Conservation (phyloP, 192 early-diverging fungal genomes). For the Geranomyces variabilis region DNA sequence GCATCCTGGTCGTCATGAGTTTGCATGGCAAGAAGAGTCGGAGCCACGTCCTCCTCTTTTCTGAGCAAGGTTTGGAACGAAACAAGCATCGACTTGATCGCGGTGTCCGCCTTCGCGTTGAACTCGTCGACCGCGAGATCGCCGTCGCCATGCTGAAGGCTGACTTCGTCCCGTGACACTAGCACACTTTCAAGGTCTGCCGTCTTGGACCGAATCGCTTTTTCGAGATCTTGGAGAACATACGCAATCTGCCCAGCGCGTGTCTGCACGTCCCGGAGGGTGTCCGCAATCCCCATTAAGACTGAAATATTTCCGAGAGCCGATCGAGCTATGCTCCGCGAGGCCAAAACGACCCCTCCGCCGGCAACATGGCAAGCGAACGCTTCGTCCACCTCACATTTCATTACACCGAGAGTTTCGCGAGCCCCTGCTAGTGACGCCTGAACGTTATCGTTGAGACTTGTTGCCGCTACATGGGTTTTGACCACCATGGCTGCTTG, state of each 20-base stretch:
- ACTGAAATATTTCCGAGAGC: neutral
- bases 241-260: slow-evolving; percentile 14
- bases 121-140: slow-evolving; percentile 7
- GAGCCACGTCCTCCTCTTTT: slow-evolving; percentile 3
- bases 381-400: neutral
- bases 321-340: neutral
- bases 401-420: neutral
- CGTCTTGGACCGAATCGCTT: neutral
- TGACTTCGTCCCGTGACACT: neutral
- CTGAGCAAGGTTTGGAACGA: slow-evolving; percentile 44
- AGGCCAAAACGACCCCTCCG: neutral
- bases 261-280: neutral
- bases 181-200: neutral
- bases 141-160: neutral
- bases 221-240: neutral
- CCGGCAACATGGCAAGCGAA: neutral
- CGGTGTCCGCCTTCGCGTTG: slow-evolving; percentile 17
- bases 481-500: slow-evolving; percentile 9
- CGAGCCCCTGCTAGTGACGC: neutral
- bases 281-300: neutral
- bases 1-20: slow-evolving; percentile 46
- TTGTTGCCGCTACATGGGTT: neutral
- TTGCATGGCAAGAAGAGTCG: neutral
- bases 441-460: neutral
- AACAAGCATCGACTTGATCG: slow-evolving; percentile 51